A percentile compares a stretch with the other conserved stretches of the same genome.
Conservation (phyloP, 148 eudicot species). For the Pharnaceum exiguum region DNA sequence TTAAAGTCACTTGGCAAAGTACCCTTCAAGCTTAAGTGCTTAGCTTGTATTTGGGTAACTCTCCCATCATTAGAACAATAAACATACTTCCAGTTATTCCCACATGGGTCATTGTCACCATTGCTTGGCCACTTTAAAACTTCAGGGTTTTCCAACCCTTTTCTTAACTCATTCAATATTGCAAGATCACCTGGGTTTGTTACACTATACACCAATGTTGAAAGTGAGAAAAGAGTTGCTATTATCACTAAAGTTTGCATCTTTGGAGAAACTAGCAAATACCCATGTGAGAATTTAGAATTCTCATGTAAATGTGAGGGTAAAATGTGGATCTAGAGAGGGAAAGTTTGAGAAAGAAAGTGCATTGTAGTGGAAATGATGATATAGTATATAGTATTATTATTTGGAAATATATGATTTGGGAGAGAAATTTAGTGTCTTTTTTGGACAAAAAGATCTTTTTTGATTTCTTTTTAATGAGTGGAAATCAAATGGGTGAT, state of each 20-base stretch:
- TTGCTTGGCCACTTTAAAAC: slow-evolving; percentile 72
- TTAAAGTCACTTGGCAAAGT: slow-evolving; percentile 66
- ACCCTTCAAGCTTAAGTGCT: slow-evolving; percentile 59
- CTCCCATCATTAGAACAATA: slow-evolving; percentile 48
- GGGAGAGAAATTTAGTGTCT: background rate
- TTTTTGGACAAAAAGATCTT: background rate
- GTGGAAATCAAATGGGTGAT: slow-evolving; percentile 9
- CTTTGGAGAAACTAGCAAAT: background rate
- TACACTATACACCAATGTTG: slow-evolving; percentile 32
- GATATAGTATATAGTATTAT: too few relatives aligned
- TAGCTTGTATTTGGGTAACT: slow-evolving; percentile 74
- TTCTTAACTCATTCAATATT: slow-evolving; percentile 56
- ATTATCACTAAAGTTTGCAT: slow-evolving; percentile 3
- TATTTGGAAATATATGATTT: background rate
- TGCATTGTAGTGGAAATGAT: too few relatives aligned
- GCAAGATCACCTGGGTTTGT: slow-evolving; percentile 73
- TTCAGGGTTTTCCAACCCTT: slow-evolving; percentile 70
- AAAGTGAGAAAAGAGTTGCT: slow-evolving; percentile 14
- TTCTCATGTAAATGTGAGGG: background rate
- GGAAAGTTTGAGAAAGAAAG: background rate
- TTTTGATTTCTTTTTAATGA: background rate
- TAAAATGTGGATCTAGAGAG: slow-evolving; percentile 8
- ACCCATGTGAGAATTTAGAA: background rate
- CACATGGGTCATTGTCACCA: slow-evolving; percentile 74
- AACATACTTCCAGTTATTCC: slow-evolving; percentile 64